These are phyloP conservation scores for Coemansia asiatica DNA, from an alignment of 192 early-diverging fungal species.

Conservation along the genomic window DNA sequence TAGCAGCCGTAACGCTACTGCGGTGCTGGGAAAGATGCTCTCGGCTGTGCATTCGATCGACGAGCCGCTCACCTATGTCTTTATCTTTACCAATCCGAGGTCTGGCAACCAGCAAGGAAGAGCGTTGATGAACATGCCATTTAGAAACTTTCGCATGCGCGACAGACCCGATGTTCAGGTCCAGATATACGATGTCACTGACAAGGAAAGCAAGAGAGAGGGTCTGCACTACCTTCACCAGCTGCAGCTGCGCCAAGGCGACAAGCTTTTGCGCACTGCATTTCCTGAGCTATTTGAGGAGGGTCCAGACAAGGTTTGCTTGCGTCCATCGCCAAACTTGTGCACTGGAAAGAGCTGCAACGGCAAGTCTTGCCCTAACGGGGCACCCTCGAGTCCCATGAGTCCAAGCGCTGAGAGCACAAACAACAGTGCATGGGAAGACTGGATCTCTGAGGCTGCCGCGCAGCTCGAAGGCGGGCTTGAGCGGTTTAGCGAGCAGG, in stretches of 20 bases:
- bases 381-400: background rate
- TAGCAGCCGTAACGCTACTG: conserved; percentile 4
- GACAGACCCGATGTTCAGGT: conserved; percentile 67
- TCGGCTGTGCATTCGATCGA: conserved; percentile 16
- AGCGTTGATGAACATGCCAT: conserved; percentile 59
- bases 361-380: background rate
- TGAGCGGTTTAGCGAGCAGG: conserved; percentile 31
- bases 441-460: conserved; percentile 48
- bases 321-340: conserved; percentile 34
- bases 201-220: conserved; percentile 55
- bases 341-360: conserved; percentile 15
- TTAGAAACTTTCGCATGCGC: conserved; percentile 69
- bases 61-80: conserved; percentile 62
- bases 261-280: conserved; percentile 42
- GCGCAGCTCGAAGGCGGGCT: conserved; percentile 39
- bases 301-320: conserved; percentile 4
- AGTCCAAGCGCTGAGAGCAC: conserved; percentile 2
- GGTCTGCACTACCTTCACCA: conserved; percentile 63
- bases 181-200: conserved; percentile 70
- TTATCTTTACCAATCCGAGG: conserved; percentile 76
- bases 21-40: conserved; percentile 20
- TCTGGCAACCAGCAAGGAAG: conserved; percentile 70
- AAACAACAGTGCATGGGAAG: conserved; percentile 29
- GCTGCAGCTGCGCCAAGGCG: conserved; percentile 55
- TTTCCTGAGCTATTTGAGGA: conserved; percentile 50